Evolutionary conservation across 2,329 filamentous ascomycete species (phyloP), one percentile per base, ranked within the genome.

Genomic region (Zymoseptoria ardabiliae): DNA sequence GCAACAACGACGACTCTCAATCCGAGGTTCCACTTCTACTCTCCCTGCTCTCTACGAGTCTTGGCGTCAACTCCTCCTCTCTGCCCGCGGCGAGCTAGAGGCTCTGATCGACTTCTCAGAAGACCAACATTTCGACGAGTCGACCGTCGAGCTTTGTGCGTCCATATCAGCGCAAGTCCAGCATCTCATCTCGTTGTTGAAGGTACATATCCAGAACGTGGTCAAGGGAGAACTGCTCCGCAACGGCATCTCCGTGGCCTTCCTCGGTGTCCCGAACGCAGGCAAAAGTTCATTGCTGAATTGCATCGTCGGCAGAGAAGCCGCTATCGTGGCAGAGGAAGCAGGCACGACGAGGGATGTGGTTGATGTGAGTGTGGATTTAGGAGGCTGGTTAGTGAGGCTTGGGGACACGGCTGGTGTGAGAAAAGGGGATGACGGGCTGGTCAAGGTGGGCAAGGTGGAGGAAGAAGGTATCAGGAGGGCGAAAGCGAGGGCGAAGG

Each of bases 41-140:
- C 79, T 97, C 11, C 85, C 90, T 0, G 80, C 81, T 60, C 85
- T 85, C 19, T 99, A 99, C 72, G 91, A 97, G 66, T 69, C 69
- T 9, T 99, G 94, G 94, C 85, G 93, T 23, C 78, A 83, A 63
- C 80, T 85, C 64, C 76, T 99, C 19, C 78, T 97, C 6, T 81
- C 88, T 63, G 92, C 92, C 9, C 85, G 94, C 1, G 94, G 91
- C 9, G 92, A 97, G 75, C 81, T 99, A 48, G 94, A 99, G 75
- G 94, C 94, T 0, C 77, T 99, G 66, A 97, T 99, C 62, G 94
- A 99, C 74, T 99, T 99, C 72, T 89, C 90, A 0, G 94, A 99
- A 73, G 94, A 97, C 69, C 93, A 99, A 75, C 90, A 97, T 76
- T 96, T 99, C 69, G 92, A 97, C 66, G 91, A 96, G 74, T 87